Evolutionary conservation across 2,329 filamentous ascomycete species (phyloP), one percentile per base, ranked within the genome.

Genomic region (Sporothrix phasma): DNA sequence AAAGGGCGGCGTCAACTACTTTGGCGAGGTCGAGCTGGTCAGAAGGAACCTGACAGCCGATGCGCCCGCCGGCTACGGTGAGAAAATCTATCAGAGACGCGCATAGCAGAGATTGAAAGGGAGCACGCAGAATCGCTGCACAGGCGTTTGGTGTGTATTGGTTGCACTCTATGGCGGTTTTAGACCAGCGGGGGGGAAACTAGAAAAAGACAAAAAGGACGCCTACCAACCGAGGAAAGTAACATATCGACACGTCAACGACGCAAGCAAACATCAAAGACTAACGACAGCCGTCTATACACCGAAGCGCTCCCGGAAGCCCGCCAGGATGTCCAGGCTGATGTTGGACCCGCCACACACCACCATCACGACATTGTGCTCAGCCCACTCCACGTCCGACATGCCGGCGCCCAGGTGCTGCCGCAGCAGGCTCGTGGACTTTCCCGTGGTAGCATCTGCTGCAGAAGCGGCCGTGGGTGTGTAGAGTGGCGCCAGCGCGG

Each of bases 261-360:
- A 60, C 19, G 26, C 39, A 3, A 15, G 7, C 1, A 43, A 17
- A 37, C 24, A n/a, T 8, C n/a, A 2, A 37, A 58, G 31, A 7
- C 15, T 24, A 22, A 39, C n/a, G 13, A 26, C 3, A 31, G 11
- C 31, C 10, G 11, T 5, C 59, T 53, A 70, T 39, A 76, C 72
- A 6, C 73, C 75, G 67, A 79, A 85, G 67, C 72, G 74, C 68
- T 79, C 75, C 67, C 78, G 77, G 73, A 87, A 91, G 64, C 76
- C 78, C 61, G 79, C 77, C 61, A 91, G 75, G 71, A 86, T 81
- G 41, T 83, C 80, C 65, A 88, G 73, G 2, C 82, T 84, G 41
- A 90, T 82, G 72, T 85, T 85, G 24, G 82, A 86, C 4, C 89
- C 89, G 51, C 93, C 93, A 71, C 93, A 97, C 6, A 97, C 85